A percentile compares a stretch with the other conserved stretches of the same genome.
Conservation (phyloP, 2,329 filamentous ascomycete species). For the Neopestalotiopsis sp. region DNA sequence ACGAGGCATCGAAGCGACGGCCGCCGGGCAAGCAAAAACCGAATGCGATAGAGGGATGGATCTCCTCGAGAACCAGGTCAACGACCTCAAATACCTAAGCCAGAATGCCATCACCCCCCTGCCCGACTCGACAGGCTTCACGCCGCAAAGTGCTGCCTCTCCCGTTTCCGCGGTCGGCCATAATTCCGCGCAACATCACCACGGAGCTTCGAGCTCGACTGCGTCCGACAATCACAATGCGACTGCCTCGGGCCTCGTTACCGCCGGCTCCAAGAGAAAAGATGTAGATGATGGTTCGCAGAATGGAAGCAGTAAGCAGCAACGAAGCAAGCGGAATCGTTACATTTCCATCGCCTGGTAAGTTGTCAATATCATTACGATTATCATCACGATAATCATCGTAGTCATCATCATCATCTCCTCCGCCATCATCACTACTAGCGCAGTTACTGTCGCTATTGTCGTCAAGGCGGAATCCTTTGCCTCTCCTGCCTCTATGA, state of each 20-base stretch:
- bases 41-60: conserved; percentile 19
- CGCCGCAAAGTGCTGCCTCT: conserved; percentile 19
- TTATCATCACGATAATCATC: not conserved
- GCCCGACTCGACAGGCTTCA: conserved; percentile 27
- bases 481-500: too few species aligned
- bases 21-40: not conserved
- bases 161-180: conserved; percentile 22
- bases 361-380: conserved; percentile 30
- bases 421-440: not conserved
- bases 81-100: conserved; percentile 38
- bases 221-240: conserved; percentile 13
- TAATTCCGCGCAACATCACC: conserved; percentile 23
- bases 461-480: too few species aligned
- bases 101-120: conserved; percentile 28
- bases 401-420: not conserved
- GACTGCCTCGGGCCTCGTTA: not conserved
- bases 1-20: not conserved
- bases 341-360: conserved; percentile 69
- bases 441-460: too few species aligned
- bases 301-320: conserved; percentile 46
- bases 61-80: conserved; percentile 38
- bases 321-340: conserved; percentile 65
- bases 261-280: conserved; percentile 30
- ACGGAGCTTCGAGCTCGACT: conserved; percentile 12
- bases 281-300: conserved; percentile 30